Evolutionary conservation across 371 early-diverging fungal genomes (phyloP), one percentile per base, ranked within the genome.

Genomic region (Paramicrosporidium saccamoebae): DNA sequence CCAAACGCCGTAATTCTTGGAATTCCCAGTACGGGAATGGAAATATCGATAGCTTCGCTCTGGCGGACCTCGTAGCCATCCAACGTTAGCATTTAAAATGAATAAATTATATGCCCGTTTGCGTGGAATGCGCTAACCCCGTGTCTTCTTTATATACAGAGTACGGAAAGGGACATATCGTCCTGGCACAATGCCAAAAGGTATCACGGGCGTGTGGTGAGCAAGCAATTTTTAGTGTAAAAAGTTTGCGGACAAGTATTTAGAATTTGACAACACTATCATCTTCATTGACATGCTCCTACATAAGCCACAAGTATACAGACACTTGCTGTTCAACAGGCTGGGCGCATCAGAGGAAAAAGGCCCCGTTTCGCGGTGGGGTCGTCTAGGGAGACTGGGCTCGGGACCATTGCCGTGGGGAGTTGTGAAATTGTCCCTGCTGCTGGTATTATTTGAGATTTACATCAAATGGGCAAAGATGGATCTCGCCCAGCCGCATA

Each of bases 241-340:
- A 17, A 44, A 54, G 16, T 67, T 84, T 34, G 78, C 72, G 17
- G 88, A 86, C 51, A 74, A 73, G 38, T 86, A 86, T 41, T 55
- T 84, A 20, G 88, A 86, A 39, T 64, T 65, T 32, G 88, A 84
- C 37, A 53, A 58, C 36, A 56, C 75, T 6, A 59, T 81, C 25
- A 57, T 75, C 28, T 75, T 82, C 39, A 73, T 84, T 31, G 88
- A 86, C 46, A 62, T 82, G 73, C 41, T 84, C 7, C 45, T 86
- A 25, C 73, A 69, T 38, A 74, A 77, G 39, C 60, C 64, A 17
- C 74, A 73, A 24, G 81, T 73, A 0, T 86, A 79, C 42, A 55
- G 82, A 2, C 88, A 86, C 36, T 26, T 86, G 21, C 36, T 86
- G 7, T 64, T 72, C 33, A 86, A 86, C 39, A 44, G 64, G 23